Base-by-base conservation (phyloP, 148 eudicot species). In the Vaccinium myrtillus region DNA sequence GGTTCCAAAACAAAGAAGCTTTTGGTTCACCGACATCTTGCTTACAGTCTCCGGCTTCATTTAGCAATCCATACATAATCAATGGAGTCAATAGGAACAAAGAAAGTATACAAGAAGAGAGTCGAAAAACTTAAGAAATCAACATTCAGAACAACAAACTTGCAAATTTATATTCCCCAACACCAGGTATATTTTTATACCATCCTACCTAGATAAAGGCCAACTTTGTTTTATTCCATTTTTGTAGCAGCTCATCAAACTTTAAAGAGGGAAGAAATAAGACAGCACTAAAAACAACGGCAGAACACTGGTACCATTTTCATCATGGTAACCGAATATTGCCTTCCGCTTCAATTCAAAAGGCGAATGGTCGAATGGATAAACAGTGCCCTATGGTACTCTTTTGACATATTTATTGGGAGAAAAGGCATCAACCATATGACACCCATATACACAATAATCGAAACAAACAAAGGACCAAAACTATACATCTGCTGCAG, bases 21-120 rank as follows among this genome's bases (percentile, higher is more conserved):
- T 95, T 90, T 95, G 98, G 90, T 97, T 97, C 86, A 97, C 98
- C 92, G 93, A 87, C 95, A 93, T 93, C 92, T 95, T 95, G 89
- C 94, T 93, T 71, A 91, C 86, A 78, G 93, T 93, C 92, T 95
- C 99, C 55, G 99, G 98, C 99, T 97, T 82, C 93, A 93, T 74
- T 83, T 76, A 79, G 81, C 70, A 85, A 85, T 46, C 30, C 61
- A 83, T 16, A 21, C 19, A 81, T 21, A 55, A 73, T 79, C 75
- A 80, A 71, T 14, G 49, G 23, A 56, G 48, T 81, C 77, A 59
- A 74, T 12, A 53, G 86, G 65, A 6, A 77, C 11, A 53, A 51
- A 43, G 10, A 67, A 67, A 12, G 10, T 23, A 18, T 50, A 63
- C 16, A 84, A 21, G 50, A 30, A 9, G 63, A 19, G 77, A 21